Conservation (phyloP, 1,139 yeast species). For the Candida tropicalis region DNA sequence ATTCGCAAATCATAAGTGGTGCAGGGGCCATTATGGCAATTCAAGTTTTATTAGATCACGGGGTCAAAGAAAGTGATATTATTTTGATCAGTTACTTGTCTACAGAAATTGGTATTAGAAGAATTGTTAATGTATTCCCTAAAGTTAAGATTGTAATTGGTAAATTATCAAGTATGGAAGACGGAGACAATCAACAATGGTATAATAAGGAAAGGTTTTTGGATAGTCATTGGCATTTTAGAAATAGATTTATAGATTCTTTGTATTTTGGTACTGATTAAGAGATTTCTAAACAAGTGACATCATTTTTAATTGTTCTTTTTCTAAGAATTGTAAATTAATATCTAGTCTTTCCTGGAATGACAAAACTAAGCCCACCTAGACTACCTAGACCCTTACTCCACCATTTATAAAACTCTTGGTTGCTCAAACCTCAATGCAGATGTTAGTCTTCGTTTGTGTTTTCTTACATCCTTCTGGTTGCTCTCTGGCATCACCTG, state of each 20-base stretch:
- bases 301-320: no score
- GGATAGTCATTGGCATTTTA: constrained; percentile 62
- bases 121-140: constrained; percentile 76
- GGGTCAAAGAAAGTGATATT: constrained; percentile 63
- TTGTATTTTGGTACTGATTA: constrained; percentile 75
- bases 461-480: neutral
- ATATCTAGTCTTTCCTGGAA: no score
- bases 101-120: constrained; percentile 78
- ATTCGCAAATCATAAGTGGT: constrained; percentile 88
- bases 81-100: constrained; percentile 72
- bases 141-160: constrained; percentile 71
- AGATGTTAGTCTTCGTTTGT: neutral
- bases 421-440: constrained; percentile 1
- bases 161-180: constrained; percentile 50
- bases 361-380: no score
- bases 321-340: no score
- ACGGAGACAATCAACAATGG: constrained; percentile 17
- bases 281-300: neutral
- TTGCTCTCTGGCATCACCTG: neutral
- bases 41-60: constrained; percentile 83
- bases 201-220: constrained; percentile 40
- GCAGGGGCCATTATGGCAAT: constrained; percentile 96
- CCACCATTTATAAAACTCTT: neutral
- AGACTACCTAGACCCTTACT: no score
- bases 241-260: constrained; percentile 73